Evolutionary conservation across 2,329 filamentous ascomycete genomes (phyloP).

Genomic region (Cladosporium sp.): DNA sequence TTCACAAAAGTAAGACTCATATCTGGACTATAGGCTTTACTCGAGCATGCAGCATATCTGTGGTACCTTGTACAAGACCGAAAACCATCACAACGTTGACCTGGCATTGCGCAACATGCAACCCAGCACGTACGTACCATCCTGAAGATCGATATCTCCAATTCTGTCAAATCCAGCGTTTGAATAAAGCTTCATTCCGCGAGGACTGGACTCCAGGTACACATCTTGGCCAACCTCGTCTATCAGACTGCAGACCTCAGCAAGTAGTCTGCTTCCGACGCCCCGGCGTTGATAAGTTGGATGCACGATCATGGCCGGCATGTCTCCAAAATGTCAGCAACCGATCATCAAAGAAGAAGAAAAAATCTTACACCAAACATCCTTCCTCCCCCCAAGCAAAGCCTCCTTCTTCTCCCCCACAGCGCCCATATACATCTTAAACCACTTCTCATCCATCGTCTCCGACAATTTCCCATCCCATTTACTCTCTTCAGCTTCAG

Average conservation of each 20-base stretch:
- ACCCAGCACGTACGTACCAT: not conserved
- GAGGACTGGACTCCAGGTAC: slow-evolving; percentile 14
- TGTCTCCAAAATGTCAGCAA: slow-evolving; percentile 1
- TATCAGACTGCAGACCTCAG: not conserved
- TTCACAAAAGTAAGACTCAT: not conserved
- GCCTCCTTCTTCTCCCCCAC: not conserved
- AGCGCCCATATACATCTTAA: not conserved
- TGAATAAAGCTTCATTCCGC: slow-evolving; percentile 11
- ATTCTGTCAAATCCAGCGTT: slow-evolving; percentile 15
- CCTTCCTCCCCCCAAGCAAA: slow-evolving; percentile 3
- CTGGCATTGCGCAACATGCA: slow-evolving; percentile 10
- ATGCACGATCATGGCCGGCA: slow-evolving; percentile 16
- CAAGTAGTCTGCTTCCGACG: slow-evolving; percentile 1
- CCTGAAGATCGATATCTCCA: not conserved
- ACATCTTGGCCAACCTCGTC: not conserved
- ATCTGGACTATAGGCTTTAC: not conserved
- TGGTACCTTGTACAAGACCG: not conserved
- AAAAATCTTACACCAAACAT: slow-evolving; percentile 17
- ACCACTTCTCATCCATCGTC: slow-evolving; percentile 1
- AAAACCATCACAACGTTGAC: not conserved
- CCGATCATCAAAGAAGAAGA: not conserved
- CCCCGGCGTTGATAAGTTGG: slow-evolving; percentile 9
- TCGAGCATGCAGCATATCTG: not conserved
- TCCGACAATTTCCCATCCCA: not conserved
- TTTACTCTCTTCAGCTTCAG: not conserved